Evolutionary conservation across 192 early-diverging fungal genomes (phyloP).

Genomic region (Diversispora eburnea): DNA sequence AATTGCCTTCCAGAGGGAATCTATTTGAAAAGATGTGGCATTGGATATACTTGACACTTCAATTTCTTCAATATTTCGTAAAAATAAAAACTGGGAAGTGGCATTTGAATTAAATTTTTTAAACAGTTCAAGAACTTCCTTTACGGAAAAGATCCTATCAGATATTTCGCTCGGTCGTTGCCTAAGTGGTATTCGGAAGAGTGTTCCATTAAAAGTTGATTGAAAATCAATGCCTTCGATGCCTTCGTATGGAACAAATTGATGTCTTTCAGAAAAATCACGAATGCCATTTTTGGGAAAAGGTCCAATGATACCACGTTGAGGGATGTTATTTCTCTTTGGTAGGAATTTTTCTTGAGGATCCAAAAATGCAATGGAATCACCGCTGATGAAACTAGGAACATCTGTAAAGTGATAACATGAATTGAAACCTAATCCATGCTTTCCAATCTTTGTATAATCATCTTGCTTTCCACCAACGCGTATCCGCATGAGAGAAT

Average conservation of each 20-base stretch:
- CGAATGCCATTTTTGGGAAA: neutral
- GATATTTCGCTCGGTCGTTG: neutral
- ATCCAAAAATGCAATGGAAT: constrained; percentile 23
- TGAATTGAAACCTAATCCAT: constrained; percentile 21
- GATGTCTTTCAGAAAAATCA: neutral
- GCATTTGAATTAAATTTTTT: neutral
- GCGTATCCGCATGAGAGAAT: constrained; percentile 13
- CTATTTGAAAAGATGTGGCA: neutral
- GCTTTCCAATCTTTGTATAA: constrained; percentile 6
- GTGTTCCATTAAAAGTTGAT: constrained; percentile 26
- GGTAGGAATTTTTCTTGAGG: constrained; percentile 21
- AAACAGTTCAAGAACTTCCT: neutral
- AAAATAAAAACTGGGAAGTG: neutral
- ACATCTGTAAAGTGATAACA: constrained; percentile 26
- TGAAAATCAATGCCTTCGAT: constrained; percentile 8
- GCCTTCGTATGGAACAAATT: constrained; percentile 13
- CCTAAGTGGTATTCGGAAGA: constrained; percentile 30
- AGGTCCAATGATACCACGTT: neutral
- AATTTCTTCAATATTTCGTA: neutral
- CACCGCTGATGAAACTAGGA: constrained; percentile 28
- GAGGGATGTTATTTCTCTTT: no score
- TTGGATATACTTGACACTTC: neutral
- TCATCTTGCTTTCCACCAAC: constrained; percentile 29
- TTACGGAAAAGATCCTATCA: neutral
- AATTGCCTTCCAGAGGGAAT: neutral